These are phyloP conservation scores for Rubia tinctorum DNA, from an alignment of 305 asterid species.

Conservation along the genomic window DNA sequence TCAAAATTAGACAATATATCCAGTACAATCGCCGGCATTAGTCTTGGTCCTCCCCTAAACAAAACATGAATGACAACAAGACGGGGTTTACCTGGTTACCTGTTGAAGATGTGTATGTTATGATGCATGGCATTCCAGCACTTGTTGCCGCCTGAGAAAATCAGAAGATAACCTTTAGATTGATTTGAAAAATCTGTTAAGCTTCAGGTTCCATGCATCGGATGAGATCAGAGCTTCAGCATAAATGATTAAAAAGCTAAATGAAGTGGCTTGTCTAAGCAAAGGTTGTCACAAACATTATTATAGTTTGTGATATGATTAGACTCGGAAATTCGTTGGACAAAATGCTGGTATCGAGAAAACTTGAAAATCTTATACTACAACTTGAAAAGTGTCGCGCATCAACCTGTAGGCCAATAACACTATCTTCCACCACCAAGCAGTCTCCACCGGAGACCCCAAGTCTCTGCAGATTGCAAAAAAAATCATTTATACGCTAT, in stretches of 20 bases:
- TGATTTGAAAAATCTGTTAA: neutral
- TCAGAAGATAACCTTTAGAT: neutral
- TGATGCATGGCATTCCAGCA: slow-evolving; percentile 93
- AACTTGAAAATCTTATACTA: neutral
- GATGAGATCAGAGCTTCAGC: neutral
- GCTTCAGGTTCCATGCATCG: neutral
- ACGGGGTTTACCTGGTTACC: slow-evolving; percentile 60
- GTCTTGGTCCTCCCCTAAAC: neutral
- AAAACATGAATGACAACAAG: neutral
- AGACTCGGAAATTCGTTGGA: neutral
- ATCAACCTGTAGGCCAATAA: slow-evolving; percentile 90
- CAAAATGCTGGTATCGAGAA: neutral
- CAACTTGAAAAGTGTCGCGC: neutral
- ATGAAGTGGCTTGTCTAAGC: neutral
- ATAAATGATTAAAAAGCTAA: neutral
- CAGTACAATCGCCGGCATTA: neutral
- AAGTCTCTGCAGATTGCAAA: slow-evolving; percentile 43
- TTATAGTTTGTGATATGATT: neutral
- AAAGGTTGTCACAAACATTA: neutral
- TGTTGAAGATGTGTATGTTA: slow-evolving; percentile 83
- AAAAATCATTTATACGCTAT: slow-evolving; percentile 15
- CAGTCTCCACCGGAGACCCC: slow-evolving; percentile 67
- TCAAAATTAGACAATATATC: neutral
- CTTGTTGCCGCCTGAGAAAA: slow-evolving; percentile 78
- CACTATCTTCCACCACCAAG: slow-evolving; percentile 92